Evolutionary conservation across 164 flowering plant genomes (phyloP).

Genomic region (Vitis labrusca): DNA sequence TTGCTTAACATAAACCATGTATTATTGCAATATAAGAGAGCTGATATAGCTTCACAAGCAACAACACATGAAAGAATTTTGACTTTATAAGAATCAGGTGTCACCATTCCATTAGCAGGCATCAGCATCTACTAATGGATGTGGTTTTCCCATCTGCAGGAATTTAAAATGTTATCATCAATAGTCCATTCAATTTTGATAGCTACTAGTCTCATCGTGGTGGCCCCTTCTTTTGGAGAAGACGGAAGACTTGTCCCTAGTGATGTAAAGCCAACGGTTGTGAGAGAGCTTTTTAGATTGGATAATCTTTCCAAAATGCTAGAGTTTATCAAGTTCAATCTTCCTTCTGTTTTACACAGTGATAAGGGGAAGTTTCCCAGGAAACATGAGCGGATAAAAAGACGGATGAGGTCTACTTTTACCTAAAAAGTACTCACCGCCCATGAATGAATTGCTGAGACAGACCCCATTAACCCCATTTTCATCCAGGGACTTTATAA

Average conservation of each 20-base stretch:
- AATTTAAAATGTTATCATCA: constrained; percentile 4
- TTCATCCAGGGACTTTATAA: background rate
- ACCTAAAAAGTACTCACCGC: background rate
- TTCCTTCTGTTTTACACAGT: constrained; percentile 7
- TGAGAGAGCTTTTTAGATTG: constrained; percentile 5
- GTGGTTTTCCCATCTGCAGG: constrained; percentile 11
- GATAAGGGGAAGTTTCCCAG: background rate
- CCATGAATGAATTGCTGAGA: constrained; percentile 10
- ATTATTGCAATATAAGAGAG: constrained; percentile 3
- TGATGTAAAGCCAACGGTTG: constrained; percentile 15
- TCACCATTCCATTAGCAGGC: constrained; percentile 10
- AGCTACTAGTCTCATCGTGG: background rate
- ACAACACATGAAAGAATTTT: background rate
- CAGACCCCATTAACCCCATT: background rate
- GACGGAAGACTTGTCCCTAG: background rate
- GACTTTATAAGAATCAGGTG: background rate
- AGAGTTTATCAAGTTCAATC: background rate
- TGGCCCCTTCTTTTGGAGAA: constrained; percentile 10
- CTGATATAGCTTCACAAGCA: background rate
- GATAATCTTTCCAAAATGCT: background rate
- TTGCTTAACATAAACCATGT: background rate
- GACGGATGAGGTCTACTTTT: constrained; percentile 1
- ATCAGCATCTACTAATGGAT: constrained; percentile 12
- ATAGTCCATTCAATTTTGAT: constrained; percentile 9
- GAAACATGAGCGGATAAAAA: constrained; percentile 8